Conservation (phyloP, 2,329 filamentous ascomycete genomes). For the Dryadomyces quercivorus region DNA sequence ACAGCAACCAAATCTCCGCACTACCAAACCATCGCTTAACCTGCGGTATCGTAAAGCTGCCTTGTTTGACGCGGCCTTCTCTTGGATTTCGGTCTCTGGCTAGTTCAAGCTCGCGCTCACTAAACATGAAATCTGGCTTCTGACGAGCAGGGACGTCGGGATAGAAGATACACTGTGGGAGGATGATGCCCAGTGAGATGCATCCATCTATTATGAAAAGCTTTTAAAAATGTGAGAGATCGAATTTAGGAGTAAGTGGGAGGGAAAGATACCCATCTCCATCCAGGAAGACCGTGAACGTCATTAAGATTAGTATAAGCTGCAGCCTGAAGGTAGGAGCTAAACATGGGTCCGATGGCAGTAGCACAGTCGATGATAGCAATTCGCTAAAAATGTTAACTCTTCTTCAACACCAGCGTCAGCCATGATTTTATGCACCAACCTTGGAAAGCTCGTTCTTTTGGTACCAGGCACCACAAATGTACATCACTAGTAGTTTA, state of each 20-base stretch:
- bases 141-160: conserved; percentile 26
- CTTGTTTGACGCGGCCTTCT: conserved; percentile 9
- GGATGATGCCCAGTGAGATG: conserved; percentile 38
- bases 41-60: conserved; percentile 4
- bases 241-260: not conserved
- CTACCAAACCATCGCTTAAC: conserved; percentile 5
- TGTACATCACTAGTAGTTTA: conserved; percentile 3
- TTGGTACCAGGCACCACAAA: conserved; percentile 10
- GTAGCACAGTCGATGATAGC: conserved; percentile 8
- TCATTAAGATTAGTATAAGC: conserved; percentile 38
- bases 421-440: not conserved
- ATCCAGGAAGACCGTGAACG: conserved; percentile 32
- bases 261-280: conserved; percentile 25
- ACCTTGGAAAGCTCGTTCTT: conserved; percentile 7
- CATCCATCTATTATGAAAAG: conserved; percentile 44
- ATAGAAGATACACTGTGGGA: conserved; percentile 35
- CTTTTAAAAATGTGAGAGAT: not conserved
- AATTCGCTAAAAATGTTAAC: conserved; percentile 1
- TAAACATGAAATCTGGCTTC: conserved; percentile 14
- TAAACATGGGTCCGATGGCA: conserved; percentile 15
- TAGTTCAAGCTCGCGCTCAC: conserved; percentile 7
- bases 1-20: conserved; percentile 8
- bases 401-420: no score
- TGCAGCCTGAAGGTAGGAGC: conserved; percentile 21
- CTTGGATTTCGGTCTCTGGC: conserved; percentile 9